These are phyloP conservation scores for Saccharomycopsis sp. DNA, from an alignment of 805 yeast species.

Conservation along the genomic window DNA sequence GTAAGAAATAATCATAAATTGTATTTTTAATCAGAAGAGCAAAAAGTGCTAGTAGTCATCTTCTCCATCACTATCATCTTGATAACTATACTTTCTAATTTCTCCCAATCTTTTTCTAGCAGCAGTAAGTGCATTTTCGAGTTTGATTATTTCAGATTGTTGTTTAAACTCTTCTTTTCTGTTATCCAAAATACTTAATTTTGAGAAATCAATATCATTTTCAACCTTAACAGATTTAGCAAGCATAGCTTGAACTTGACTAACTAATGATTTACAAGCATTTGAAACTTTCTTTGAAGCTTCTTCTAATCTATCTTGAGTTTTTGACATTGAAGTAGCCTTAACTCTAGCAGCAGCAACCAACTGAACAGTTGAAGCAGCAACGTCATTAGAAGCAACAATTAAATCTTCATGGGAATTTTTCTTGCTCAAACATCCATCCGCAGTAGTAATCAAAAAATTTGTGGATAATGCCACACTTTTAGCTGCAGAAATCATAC, in stretches of 20 bases:
- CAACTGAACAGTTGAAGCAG: conserved; percentile 84
- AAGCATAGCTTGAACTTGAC: conserved; percentile 54
- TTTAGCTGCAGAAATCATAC: conserved; percentile 80
- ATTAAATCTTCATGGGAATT: conserved; percentile 73
- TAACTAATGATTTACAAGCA: conserved; percentile 69
- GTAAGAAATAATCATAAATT: too few species aligned
- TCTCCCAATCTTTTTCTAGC: conserved; percentile 81
- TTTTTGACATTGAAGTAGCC: conserved; percentile 63
- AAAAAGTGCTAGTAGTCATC: too few species aligned
- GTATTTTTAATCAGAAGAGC: too few species aligned
- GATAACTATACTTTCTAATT: conserved; percentile 72
- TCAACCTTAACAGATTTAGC: conserved; percentile 24
- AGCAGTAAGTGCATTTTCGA: conserved; percentile 58
- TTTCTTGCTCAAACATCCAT: conserved; percentile 58
- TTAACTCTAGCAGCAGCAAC: conserved; percentile 88
- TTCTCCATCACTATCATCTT: conserved; percentile 43
- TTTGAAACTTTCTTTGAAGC: conserved; percentile 59
- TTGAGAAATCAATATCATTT: conserved; percentile 51
- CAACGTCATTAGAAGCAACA: conserved; percentile 86
- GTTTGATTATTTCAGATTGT: conserved; percentile 78
- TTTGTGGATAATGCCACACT: conserved; percentile 80
- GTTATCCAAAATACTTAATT: conserved; percentile 65
- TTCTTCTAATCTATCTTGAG: conserved; percentile 63
- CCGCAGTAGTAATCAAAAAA: conserved; percentile 75
- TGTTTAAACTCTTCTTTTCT: conserved; percentile 87